Evolutionary conservation across 768 basidiomycete species (phyloP).

Genomic region (Kockovaella imperatae): DNA sequence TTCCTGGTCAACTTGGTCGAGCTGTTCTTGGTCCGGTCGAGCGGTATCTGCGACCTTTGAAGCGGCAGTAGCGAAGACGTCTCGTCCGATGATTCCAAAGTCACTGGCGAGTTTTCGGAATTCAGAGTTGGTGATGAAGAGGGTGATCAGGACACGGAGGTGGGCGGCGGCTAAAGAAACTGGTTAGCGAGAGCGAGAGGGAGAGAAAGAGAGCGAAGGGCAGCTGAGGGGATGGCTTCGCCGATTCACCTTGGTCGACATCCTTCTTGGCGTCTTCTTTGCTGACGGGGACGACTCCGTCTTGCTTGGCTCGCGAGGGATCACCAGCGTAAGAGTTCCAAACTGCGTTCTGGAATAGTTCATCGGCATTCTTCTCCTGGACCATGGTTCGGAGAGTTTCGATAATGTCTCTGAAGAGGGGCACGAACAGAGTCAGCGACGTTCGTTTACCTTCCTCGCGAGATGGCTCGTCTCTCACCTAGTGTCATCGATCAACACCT

Average conservation of each 20-base stretch:
- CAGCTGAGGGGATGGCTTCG: not conserved
- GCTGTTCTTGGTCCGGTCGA: conserved; percentile 58
- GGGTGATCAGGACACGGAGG: conserved; percentile 74
- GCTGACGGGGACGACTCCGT: conserved; percentile 52
- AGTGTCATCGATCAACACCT: conserved; percentile 67
- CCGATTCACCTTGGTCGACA: conserved; percentile 54
- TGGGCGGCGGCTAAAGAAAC: conserved; percentile 62
- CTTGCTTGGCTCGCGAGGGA: conserved; percentile 44
- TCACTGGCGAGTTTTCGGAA: conserved; percentile 70
- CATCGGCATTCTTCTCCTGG: conserved; percentile 75
- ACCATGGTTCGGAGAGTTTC: conserved; percentile 64
- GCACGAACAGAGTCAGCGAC: too few relatives aligned
- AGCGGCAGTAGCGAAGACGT: conserved; percentile 68
- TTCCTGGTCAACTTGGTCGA: conserved; percentile 61
- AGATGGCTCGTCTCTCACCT: too few relatives aligned
- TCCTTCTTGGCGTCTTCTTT: conserved; percentile 56
- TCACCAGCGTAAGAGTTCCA: conserved; percentile 53
- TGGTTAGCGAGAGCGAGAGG: not conserved
- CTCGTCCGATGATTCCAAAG: conserved; percentile 52
- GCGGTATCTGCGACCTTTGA: conserved; percentile 62
- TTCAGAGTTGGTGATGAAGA: conserved; percentile 85
- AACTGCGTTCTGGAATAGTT: conserved; percentile 83
- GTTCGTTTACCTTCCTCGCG: too few relatives aligned
- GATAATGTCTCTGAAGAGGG: conserved; percentile 57
- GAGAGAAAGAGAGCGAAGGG: too few relatives aligned